Evolutionary conservation across 2,329 filamentous ascomycete genomes (phyloP).

Genomic region (Alternaria brassicicola): DNA sequence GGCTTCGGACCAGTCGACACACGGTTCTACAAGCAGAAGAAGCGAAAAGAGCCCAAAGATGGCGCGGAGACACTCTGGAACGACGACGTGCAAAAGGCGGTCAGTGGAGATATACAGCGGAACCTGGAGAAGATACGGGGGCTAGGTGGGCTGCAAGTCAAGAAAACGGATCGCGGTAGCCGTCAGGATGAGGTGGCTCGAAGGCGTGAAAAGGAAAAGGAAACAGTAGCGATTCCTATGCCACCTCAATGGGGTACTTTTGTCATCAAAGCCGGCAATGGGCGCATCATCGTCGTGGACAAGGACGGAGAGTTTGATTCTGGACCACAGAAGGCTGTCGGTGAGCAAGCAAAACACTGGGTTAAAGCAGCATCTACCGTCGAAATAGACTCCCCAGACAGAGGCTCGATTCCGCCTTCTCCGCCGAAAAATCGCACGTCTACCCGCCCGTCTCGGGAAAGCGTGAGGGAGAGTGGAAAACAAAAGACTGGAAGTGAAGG

Average conservation of each 20-base stretch:
- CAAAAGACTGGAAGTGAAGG: neutral
- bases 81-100: slow-evolving; percentile 25
- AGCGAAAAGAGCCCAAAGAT: neutral
- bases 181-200: neutral
- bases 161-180: neutral
- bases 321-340: slow-evolving; percentile 8
- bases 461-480: neutral
- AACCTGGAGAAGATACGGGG: slow-evolving; percentile 20
- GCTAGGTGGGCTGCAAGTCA: slow-evolving; percentile 15
- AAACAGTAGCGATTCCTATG: slow-evolving; percentile 22
- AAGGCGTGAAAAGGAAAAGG: slow-evolving; percentile 6
- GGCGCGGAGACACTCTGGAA: slow-evolving; percentile 21
- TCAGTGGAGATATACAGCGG: slow-evolving; percentile 30
- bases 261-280: slow-evolving; percentile 31
- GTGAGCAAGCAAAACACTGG: slow-evolving; percentile 12
- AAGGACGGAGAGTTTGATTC: slow-evolving; percentile 36
- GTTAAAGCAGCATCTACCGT: slow-evolving; percentile 12
- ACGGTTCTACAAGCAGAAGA: slow-evolving; percentile 21
- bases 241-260: slow-evolving; percentile 31
- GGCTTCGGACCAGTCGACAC: slow-evolving; percentile 27
- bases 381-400: neutral
- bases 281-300: slow-evolving; percentile 38
- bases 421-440: neutral
- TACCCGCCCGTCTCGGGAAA: neutral
- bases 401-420: neutral